phyloP scores from a whole-genome alignment of 371 early-diverging fungal genomes.

The Racocetra persica region DNA sequence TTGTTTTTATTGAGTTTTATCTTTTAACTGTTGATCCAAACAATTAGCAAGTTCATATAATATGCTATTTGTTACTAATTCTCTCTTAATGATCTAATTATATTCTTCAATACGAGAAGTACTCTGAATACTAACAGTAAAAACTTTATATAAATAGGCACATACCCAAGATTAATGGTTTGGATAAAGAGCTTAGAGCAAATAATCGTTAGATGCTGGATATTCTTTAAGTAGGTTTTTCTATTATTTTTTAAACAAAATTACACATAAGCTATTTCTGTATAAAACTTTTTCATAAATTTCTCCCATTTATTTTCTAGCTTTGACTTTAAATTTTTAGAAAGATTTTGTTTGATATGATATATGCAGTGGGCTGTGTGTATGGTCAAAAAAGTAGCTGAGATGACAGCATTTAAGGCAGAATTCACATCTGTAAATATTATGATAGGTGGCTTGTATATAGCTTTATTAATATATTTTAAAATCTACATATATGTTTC shows the following conservation, averaged over 20 bases:
- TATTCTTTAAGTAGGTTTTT: constrained; percentile 6
- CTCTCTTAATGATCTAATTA: constrained; percentile 2
- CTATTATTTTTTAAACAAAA: background rate
- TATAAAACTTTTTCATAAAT: background rate
- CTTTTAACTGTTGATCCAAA: too few relatives aligned
- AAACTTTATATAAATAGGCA: constrained; percentile 1
- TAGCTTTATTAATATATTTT: background rate
- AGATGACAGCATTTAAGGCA: background rate
- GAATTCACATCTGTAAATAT: background rate
- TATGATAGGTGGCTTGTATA: background rate
- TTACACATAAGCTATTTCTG: background rate
- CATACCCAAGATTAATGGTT: background rate
- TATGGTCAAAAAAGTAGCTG: background rate
- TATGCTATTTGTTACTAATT: background rate
- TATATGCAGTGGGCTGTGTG: background rate
- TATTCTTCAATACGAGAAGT: background rate
- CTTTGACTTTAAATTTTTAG: background rate
- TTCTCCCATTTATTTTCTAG: background rate
- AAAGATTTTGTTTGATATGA: constrained; percentile 9
- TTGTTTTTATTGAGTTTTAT: background rate
- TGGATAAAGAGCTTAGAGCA: background rate
- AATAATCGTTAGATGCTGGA: background rate
- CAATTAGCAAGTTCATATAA: too few relatives aligned
- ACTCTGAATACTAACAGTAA: background rate
- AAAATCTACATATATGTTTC: constrained; percentile 42